These are phyloP conservation scores for Hanseniaspora hatyaiensis DNA, from an alignment of 805 yeast species.

Conservation along the genomic window DNA sequence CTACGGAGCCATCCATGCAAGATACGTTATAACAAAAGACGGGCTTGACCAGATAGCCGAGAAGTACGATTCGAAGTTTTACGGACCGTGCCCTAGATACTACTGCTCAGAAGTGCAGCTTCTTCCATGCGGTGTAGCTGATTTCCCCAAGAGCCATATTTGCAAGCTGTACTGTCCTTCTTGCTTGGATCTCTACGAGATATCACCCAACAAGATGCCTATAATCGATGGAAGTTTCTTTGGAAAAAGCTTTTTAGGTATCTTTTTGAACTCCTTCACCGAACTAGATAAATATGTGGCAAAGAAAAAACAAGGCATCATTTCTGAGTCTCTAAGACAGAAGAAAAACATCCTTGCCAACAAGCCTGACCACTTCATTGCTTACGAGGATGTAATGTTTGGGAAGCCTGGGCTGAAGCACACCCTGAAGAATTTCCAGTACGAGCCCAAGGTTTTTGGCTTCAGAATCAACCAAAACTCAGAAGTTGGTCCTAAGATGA, in stretches of 20 bases:
- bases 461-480: constrained; percentile 68
- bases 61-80: constrained; percentile 76
- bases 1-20: constrained; percentile 88
- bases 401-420: constrained; percentile 13
- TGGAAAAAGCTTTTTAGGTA: constrained; percentile 91
- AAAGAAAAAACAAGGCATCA: constrained; percentile 35
- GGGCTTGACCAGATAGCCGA: constrained; percentile 89
- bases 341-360: constrained; percentile 1
- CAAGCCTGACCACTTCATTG: constrained; percentile 1
- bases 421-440: constrained; percentile 30
- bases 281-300: constrained; percentile 71
- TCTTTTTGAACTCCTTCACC: constrained; percentile 82
- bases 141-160: constrained; percentile 81
- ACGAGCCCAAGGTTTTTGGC: constrained; percentile 74
- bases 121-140: constrained; percentile 84
- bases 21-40: constrained; percentile 77
- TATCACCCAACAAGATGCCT: constrained; percentile 72
- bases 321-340: constrained; percentile 11
- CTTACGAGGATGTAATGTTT: constrained; percentile 12
- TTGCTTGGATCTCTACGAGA: constrained; percentile 82
- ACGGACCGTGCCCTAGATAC: constrained; percentile 86
- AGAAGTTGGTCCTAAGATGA: constrained; percentile 84
- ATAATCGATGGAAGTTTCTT: constrained; percentile 94
- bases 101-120: constrained; percentile 81
- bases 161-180: constrained; percentile 89